Percentiles rank a stretch among this genome's conserved stretches.
Evolutionary conservation across 1,139 yeast species (phyloP).

Genomic region (Saccharomycopsis hybrid): DNA sequence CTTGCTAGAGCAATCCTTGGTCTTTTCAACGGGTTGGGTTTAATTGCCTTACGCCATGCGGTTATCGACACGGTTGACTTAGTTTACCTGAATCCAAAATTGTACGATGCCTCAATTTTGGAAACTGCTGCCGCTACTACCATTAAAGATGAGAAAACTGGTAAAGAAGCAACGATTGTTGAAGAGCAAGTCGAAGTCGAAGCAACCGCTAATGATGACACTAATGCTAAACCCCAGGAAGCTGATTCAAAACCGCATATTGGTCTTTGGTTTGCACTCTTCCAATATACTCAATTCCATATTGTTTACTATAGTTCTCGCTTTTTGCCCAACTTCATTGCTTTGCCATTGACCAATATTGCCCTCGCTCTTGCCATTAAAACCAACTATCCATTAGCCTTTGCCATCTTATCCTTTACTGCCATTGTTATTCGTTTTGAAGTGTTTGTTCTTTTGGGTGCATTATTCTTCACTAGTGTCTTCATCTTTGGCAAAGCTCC

Average conservation of each 20-base stretch:
- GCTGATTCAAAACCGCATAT: constrained; percentile 22
- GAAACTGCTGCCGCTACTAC: neutral
- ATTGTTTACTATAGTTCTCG: constrained; percentile 69
- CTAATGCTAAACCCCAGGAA: neutral
- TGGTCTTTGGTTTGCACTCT: constrained; percentile 54
- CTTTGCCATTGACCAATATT: constrained; percentile 62
- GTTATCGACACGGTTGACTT: constrained; percentile 5
- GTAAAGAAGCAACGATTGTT: constrained; percentile 2
- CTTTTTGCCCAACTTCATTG: constrained; percentile 81
- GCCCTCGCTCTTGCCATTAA: constrained; percentile 47
- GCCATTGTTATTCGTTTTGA: constrained; percentile 73
- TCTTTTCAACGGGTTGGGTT: constrained; percentile 36
- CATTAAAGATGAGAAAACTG: constrained; percentile 5
- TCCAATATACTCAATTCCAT: constrained; percentile 70
- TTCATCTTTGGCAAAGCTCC: constrained; percentile 40
- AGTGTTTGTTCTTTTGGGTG: constrained; percentile 51
- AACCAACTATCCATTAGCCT: constrained; percentile 45
- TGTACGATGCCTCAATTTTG: neutral
- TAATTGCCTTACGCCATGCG: constrained; percentile 24
- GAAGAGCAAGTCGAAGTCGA: constrained; percentile 8
- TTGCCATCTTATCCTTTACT: constrained; percentile 53
- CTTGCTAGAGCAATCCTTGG: constrained; percentile 51
- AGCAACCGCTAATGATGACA: constrained; percentile 7
- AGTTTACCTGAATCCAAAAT: constrained; percentile 7
- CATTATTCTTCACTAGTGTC: constrained; percentile 37